Evolutionary conservation across 2,329 filamentous ascomycete species (phyloP), one percentile per base, ranked within the genome.

Genomic region (Trichoderma sp.): DNA sequence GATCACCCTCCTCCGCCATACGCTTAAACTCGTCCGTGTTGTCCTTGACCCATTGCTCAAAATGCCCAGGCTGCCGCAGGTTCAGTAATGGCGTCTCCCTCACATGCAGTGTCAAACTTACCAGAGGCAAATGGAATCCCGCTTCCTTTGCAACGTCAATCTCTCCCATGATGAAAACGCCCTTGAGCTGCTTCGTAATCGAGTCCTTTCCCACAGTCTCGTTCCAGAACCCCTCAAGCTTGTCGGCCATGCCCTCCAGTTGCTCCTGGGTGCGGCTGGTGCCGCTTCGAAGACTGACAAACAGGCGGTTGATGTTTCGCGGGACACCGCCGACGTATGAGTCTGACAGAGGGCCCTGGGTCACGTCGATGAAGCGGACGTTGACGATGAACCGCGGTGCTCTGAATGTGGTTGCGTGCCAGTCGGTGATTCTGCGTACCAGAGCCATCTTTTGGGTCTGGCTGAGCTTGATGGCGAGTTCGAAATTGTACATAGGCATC

Each of bases 341-440:
- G 26, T 66, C 64, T 2, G 64, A 30, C 10, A 66, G 45, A n/a
- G 26, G 34, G 26, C 51, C 64, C n/a, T 66, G 43, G 3, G 55
- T 30, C 6, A 57, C 56, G 43, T 67, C 65, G 5, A 67, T 24
- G 28, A 67, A 67, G n/a, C 65, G 65, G 17, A 64, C 61, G 14
- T 67, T 67, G 55, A 67, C 65, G 21, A 67, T 67, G 30, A 67
- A 67, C 5, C 55, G 50, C 15, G 65, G 65, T 19, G 65, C 43
- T 7, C 54, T 65, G 19, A 67, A 67, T 2, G 65, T 67, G n/a
- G 55, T 65, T 43, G 65, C 62, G 19, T 67, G 65, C 65, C 65
- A 67, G 28, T 67, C 65, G 1, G 65, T 67, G 17, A 67, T 67
- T 14, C 30, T 44, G 7, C 56, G 63, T 9, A 52, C 61, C 34